Percentiles rank a stretch among this genome's conserved stretches.
phyloP scores from a whole-genome alignment of 2,329 filamentous ascomycete genomes.

The Balansia obtecta region DNA sequence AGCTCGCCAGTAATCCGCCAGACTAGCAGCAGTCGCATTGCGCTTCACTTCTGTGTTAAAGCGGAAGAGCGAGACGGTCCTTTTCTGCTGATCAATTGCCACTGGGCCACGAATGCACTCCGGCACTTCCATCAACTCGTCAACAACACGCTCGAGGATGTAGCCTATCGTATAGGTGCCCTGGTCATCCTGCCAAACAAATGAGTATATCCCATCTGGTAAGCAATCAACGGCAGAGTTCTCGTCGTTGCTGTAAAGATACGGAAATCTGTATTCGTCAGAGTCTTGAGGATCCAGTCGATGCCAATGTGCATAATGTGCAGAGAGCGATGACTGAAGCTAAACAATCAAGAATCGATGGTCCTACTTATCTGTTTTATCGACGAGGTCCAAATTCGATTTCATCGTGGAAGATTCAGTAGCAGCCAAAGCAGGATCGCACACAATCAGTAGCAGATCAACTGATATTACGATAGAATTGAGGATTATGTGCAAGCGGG shows the following conservation, averaged over 20 bases:
- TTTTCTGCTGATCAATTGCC: constrained; percentile 42
- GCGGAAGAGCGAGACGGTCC: constrained; percentile 51
- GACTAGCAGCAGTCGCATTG: background rate
- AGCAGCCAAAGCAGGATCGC: background rate
- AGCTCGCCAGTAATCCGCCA: constrained; percentile 48
- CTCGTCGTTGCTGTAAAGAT: constrained; percentile 51
- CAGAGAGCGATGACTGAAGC: no score
- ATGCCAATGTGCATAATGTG: no score
- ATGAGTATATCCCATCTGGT: constrained; percentile 52
- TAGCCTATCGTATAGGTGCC: constrained; percentile 55
- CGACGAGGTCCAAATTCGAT: constrained; percentile 38
- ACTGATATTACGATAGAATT: no score
- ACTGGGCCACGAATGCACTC: constrained; percentile 43
- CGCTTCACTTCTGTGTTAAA: constrained; percentile 39
- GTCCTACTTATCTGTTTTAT: constrained; percentile 41
- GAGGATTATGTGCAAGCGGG: no score
- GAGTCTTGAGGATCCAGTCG: background rate
- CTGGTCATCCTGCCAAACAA: constrained; percentile 48
- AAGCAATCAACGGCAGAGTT: constrained; percentile 43
- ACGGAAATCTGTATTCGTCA: constrained; percentile 54
- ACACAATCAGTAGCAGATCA: no score
- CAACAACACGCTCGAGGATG: constrained; percentile 37
- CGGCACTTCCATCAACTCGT: constrained; percentile 35
- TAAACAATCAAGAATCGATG: background rate
- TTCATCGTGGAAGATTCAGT: constrained; percentile 10